phyloP scores from a whole-genome alignment of 371 early-diverging fungal species.

The Nematocida sp. region DNA sequence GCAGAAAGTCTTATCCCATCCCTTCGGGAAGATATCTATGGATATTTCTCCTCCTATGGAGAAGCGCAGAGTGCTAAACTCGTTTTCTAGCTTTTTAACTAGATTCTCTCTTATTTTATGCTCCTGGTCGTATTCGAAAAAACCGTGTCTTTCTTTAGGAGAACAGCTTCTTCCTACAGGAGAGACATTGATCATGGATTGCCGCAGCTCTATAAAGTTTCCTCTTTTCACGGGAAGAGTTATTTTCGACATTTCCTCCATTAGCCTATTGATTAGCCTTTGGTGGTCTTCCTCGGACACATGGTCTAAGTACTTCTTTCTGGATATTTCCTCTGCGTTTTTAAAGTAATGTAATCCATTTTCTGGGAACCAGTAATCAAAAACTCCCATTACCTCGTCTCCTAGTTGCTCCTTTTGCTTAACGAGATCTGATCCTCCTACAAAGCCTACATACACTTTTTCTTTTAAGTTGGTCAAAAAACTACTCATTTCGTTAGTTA shows the following conservation, averaged over 20 bases:
- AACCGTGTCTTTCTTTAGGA: conserved; percentile 80
- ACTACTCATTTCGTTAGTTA: conserved; percentile 74
- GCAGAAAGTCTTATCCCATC: conserved; percentile 93
- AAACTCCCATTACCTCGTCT: conserved; percentile 74
- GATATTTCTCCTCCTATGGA: conserved; percentile 99
- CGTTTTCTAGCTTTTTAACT: conserved; percentile 74
- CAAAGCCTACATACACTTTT: conserved; percentile 87
- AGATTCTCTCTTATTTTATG: conserved; percentile 70
- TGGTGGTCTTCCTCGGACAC: conserved; percentile 91
- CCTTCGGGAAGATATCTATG: conserved; percentile 96
- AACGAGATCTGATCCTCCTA: conserved; percentile 89
- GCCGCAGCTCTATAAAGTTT: conserved; percentile 94
- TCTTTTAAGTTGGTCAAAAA: conserved; percentile 76
- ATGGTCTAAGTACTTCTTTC: conserved; percentile 80
- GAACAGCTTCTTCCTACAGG: conserved; percentile 96
- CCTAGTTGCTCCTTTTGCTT: conserved; percentile 98
- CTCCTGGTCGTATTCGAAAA: conserved; percentile 80
- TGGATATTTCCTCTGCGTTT: conserved; percentile 68
- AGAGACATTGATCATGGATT: conserved; percentile 96
- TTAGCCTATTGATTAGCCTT: conserved; percentile 81
- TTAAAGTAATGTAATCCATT: conserved; percentile 94
- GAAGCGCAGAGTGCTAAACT: conserved; percentile 85
- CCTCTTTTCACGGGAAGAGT: conserved; percentile 71
- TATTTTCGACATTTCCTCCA: conserved; percentile 84
- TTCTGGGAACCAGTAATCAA: conserved; percentile 95